These are phyloP conservation scores for Viola odorata DNA, from an alignment of 345 rosid species.

Conservation along the genomic window DNA sequence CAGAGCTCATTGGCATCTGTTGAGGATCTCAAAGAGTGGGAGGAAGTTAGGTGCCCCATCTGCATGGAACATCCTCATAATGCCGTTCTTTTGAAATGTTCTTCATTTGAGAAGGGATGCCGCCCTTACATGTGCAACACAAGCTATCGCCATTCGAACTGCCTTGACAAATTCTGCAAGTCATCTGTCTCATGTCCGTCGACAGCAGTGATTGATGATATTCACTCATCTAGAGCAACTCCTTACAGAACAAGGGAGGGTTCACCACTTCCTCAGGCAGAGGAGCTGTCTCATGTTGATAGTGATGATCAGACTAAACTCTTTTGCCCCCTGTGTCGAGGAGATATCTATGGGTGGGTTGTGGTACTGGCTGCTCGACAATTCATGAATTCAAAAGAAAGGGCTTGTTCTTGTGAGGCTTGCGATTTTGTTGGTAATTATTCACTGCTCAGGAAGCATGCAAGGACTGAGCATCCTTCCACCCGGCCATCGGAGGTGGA, in stretches of 20 bases:
- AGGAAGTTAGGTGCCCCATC: constrained; percentile 90
- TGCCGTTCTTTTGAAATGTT: constrained; percentile 81
- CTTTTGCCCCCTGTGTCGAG: constrained; percentile 89
- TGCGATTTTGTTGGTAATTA: constrained; percentile 75
- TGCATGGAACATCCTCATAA: constrained; percentile 99
- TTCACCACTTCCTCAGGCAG: not conserved
- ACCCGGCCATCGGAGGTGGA: constrained; percentile 84
- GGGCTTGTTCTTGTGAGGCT: constrained; percentile 82
- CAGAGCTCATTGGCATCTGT: constrained; percentile 38
- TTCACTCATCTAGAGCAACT: constrained; percentile 15
- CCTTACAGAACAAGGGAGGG: constrained; percentile 31
- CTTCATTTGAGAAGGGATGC: constrained; percentile 91
- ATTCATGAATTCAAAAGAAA: constrained; percentile 81
- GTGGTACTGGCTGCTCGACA: constrained; percentile 59
- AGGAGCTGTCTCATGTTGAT: constrained; percentile 29
- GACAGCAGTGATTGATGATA: too few relatives aligned
- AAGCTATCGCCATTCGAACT: constrained; percentile 92
- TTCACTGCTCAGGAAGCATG: constrained; percentile 84
- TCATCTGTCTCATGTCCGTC: constrained; percentile 25
- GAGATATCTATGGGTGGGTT: constrained; percentile 74
- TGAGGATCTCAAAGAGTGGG: constrained; percentile 76
- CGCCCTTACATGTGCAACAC: constrained; percentile 98
- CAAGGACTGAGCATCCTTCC: constrained; percentile 74
- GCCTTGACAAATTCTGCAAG: constrained; percentile 83
- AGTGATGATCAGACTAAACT: constrained; percentile 41